Evolutionary conservation across 176 grass and related monocot species (phyloP).

Genomic region (Tillandsia leiboldiana): DNA sequence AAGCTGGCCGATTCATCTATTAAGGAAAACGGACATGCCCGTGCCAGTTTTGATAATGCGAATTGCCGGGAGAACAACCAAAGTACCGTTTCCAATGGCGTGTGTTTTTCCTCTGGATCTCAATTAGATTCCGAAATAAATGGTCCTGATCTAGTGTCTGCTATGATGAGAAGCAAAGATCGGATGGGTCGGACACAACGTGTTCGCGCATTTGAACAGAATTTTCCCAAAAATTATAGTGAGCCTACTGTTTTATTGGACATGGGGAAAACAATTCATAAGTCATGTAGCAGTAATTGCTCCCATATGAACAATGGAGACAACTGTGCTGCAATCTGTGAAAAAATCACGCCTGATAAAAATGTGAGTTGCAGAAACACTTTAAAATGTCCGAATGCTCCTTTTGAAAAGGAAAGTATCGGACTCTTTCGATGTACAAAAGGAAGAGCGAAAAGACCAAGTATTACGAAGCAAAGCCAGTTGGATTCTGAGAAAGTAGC

Average conservation of each 20-base stretch:
- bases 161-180: constrained; percentile 52
- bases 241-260: constrained; percentile 32
- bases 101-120: constrained; percentile 17
- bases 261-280: constrained; percentile 26
- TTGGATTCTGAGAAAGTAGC: constrained; percentile 24
- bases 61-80: constrained; percentile 13
- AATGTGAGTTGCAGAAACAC: constrained; percentile 14
- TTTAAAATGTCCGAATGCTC: constrained; percentile 15
- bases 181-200: constrained; percentile 73
- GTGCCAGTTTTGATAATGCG: constrained; percentile 16
- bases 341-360: constrained; percentile 22
- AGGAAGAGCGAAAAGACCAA: constrained; percentile 10
- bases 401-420: neutral
- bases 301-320: constrained; percentile 21
- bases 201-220: constrained; percentile 65
- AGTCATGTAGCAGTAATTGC: constrained; percentile 35
- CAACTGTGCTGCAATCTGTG: constrained; percentile 18
- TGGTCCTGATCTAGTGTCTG: constrained; percentile 32
- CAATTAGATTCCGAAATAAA: constrained; percentile 12
- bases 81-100: constrained; percentile 11
- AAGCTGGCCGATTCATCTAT: constrained; percentile 16
- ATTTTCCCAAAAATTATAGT: constrained; percentile 16
- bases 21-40: constrained; percentile 14
- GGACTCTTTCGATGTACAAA: constrained; percentile 8
- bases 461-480: constrained; percentile 21